Evolutionary conservation across 225 moss, liverwort and hornwort genomes (phyloP).

Genomic region (Physcomitrellopsis africana): DNA sequence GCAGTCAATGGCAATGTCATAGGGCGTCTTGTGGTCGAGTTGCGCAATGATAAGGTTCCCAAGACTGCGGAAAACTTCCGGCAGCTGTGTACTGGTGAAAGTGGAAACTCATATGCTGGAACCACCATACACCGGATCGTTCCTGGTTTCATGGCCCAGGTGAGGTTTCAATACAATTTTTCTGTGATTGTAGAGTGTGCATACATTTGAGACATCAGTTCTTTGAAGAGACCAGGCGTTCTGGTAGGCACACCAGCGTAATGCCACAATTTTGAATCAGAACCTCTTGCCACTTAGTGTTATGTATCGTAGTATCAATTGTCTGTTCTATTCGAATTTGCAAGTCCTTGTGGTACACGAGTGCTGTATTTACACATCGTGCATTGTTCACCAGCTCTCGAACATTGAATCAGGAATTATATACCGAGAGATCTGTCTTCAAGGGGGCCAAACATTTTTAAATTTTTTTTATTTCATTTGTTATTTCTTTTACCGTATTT

Average conservation of each 20-base stretch:
- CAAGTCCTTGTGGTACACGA: neutral
- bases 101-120: conserved; percentile 73
- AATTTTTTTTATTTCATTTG: neutral
- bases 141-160: conserved; percentile 83
- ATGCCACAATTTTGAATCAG: neutral
- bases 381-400: neutral
- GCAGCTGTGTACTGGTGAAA: conserved; percentile 67
- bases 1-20: conserved; percentile 69
- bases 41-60: conserved; percentile 76
- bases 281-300: too few relatives aligned
- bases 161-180: conserved; percentile 23
- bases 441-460: too few relatives aligned
- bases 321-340: neutral
- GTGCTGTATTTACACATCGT: too few relatives aligned
- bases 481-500: neutral
- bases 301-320: neutral
- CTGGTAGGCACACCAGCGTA: neutral
- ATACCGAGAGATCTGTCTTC: neutral
- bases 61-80: conserved; percentile 76
- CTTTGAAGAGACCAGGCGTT: neutral
- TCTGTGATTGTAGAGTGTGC: neutral
- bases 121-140: conserved; percentile 71
- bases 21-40: conserved; percentile 70
- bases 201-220: neutral
- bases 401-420: neutral